Conservation (phyloP, 441 rosid genomes). For the Macaranga tanarius region DNA sequence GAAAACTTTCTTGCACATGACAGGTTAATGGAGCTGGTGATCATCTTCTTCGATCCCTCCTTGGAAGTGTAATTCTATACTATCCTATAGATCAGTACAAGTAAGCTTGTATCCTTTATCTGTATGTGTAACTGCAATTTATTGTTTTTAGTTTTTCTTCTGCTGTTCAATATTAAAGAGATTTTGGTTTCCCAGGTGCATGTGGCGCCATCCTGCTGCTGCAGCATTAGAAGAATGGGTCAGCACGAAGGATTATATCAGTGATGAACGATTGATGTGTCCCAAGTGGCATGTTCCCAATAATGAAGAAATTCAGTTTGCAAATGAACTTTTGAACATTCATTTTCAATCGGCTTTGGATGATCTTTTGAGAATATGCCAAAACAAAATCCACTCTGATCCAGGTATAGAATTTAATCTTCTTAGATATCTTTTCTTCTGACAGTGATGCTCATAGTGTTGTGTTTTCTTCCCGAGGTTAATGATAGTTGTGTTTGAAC, state of each 20-base stretch:
- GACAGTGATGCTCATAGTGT: not conserved
- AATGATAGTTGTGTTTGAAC: not conserved
- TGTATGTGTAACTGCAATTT: conserved; percentile 16
- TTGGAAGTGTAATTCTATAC: conserved; percentile 87
- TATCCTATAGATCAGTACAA: conserved; percentile 93
- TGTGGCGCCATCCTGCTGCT: conserved; percentile 79
- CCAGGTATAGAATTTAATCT: conserved; percentile 48
- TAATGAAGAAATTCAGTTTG: conserved; percentile 88
- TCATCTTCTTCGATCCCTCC: conserved; percentile 90
- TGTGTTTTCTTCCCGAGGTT: conserved; percentile 6
- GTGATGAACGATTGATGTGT: conserved; percentile 44
- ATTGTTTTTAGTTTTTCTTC: conserved; percentile 15
- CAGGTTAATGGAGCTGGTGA: conserved; percentile 98
- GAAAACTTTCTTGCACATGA: conserved; percentile 10
- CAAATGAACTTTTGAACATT: conserved; percentile 85
- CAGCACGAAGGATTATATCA: conserved; percentile 77
- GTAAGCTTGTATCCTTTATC: conserved; percentile 44
- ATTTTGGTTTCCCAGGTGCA: conserved; percentile 55
- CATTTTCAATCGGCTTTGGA: conserved; percentile 93
- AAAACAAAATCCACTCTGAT: conserved; percentile 77
- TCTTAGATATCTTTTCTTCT: conserved; percentile 15
- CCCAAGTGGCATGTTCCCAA: conserved; percentile 96
- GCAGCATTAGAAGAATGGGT: conserved; percentile 88
- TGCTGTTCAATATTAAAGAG: conserved; percentile 10
- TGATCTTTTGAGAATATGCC: conserved; percentile 83